Conservation (phyloP, 805 yeast species). For the Saccharomycopsis guyanensis region DNA sequence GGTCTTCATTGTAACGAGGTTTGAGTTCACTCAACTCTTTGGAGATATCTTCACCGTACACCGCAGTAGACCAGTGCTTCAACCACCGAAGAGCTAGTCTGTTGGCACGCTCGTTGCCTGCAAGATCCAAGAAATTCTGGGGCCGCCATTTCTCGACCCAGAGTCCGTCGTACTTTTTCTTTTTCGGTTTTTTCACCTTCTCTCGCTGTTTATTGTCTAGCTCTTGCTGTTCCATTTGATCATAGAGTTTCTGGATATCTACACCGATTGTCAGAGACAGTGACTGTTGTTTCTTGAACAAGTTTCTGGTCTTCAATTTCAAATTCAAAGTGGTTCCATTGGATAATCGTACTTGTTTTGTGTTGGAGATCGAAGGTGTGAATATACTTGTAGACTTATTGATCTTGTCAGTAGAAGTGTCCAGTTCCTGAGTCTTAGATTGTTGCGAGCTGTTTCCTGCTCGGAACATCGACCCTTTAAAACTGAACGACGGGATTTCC, state of each 20-base stretch:
- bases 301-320: constrained; percentile 5
- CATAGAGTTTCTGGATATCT: constrained; percentile 31
- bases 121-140: constrained; percentile 49
- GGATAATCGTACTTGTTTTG: background rate
- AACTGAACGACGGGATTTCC: too few species aligned
- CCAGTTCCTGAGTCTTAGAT: too few species aligned
- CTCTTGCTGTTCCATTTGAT: constrained; percentile 26
- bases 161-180: constrained; percentile 19
- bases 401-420: too few species aligned
- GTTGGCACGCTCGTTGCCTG: constrained; percentile 63
- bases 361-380: too few species aligned
- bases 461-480: too few species aligned
- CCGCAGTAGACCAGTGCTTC: constrained; percentile 56
- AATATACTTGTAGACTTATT: too few species aligned
- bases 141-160: constrained; percentile 71
- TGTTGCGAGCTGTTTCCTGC: too few species aligned
- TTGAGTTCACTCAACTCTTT: constrained; percentile 20
- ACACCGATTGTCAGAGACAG: constrained; percentile 26
- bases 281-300: background rate
- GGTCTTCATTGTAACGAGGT: constrained; percentile 14
- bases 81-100: constrained; percentile 56
- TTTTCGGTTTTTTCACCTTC: background rate
- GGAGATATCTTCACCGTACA: constrained; percentile 39
- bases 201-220: background rate
- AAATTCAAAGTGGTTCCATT: background rate